Evolutionary conservation across 2,329 filamentous ascomycete genomes (phyloP).

Genomic region (Trichoderma harzianum): DNA sequence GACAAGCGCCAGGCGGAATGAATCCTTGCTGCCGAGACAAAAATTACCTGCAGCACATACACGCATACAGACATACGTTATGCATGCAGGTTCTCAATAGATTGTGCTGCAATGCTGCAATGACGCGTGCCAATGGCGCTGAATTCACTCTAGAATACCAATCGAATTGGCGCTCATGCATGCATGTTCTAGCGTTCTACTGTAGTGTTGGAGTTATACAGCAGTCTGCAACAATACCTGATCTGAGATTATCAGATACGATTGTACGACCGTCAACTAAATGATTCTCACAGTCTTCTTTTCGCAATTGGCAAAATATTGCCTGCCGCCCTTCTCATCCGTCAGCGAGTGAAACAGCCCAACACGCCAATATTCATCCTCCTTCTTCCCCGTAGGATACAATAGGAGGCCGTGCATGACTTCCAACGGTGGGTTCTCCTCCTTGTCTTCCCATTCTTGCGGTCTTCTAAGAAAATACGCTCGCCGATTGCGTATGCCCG

Average conservation of each 20-base stretch:
- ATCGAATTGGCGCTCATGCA: neutral
- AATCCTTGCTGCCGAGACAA: neutral
- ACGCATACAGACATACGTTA: neutral
- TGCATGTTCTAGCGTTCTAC: neutral
- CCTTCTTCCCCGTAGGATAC: neutral
- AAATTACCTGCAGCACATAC: neutral
- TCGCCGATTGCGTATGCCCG: neutral
- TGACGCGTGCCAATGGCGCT: neutral
- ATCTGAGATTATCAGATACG: neutral
- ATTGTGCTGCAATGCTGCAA: neutral
- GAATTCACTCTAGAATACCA: neutral
- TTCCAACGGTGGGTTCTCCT: neutral
- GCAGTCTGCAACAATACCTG: neutral
- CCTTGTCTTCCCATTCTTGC: neutral
- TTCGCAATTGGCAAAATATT: neutral
- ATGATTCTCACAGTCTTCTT: neutral
- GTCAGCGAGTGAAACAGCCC: neutral
- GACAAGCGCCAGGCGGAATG: neutral
- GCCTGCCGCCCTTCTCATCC: neutral
- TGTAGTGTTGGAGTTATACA: neutral
- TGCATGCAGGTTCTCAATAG: neutral
- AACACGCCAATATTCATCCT: neutral
- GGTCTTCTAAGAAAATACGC: neutral
- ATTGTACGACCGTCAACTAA: neutral
- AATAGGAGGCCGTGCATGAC: neutral